Percentiles rank a stretch among this genome's conserved stretches.
phyloP scores from a whole-genome alignment of 2,329 filamentous ascomycete genomes.

The Fusarium tanahbumbuense region DNA sequence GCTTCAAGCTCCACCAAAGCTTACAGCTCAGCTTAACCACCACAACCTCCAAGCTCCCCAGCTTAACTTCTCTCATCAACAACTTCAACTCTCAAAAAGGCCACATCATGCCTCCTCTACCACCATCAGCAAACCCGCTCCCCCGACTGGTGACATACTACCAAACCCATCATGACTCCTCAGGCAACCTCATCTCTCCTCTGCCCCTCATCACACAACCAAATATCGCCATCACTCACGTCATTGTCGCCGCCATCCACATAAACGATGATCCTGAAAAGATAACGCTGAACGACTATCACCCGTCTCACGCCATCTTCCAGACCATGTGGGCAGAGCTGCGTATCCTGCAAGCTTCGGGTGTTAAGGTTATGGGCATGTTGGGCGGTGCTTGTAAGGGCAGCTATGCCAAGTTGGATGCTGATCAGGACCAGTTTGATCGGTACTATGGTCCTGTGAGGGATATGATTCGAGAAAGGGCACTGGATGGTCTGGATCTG shows the following conservation, averaged over 20 bases:
- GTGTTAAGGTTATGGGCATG: constrained; percentile 87
- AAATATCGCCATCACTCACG: constrained; percentile 73
- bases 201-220: constrained; percentile 63
- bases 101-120: constrained; percentile 49
- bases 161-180: constrained; percentile 64
- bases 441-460: constrained; percentile 77
- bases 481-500: constrained; percentile 77
- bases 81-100: not conserved
- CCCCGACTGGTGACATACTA: constrained; percentile 65
- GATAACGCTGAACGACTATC: constrained; percentile 84
- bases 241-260: constrained; percentile 89
- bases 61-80: constrained; percentile 10
- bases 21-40: constrained; percentile 1
- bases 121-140: constrained; percentile 46
- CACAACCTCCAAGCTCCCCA: constrained; percentile 1
- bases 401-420: constrained; percentile 71
- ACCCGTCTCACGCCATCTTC: constrained; percentile 74
- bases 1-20: constrained; percentile 27
- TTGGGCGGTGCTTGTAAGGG: constrained; percentile 86
- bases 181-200: constrained; percentile 61
- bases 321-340: constrained; percentile 83
- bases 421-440: constrained; percentile 72
- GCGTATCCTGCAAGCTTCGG: constrained; percentile 74
- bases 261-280: constrained; percentile 74
- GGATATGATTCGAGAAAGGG: constrained; percentile 69